Evolutionary conservation across 2,329 filamentous ascomycete species (phyloP).

Genomic region (Diaporthe humulicola): DNA sequence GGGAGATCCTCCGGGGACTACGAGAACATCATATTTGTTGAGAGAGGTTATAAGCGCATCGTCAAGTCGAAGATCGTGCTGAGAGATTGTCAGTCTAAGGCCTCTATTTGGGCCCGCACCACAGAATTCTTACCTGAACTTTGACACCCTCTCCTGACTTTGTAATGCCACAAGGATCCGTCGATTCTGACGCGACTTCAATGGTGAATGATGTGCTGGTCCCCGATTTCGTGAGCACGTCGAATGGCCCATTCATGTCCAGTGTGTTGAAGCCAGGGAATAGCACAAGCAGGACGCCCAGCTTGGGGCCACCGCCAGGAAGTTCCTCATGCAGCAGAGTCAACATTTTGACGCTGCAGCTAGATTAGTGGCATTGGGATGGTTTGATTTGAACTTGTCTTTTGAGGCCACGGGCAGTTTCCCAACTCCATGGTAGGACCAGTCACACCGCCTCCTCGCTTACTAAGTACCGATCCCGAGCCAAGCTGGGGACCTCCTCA

Average conservation of each 20-base stretch:
- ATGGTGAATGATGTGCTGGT: slow-evolving; percentile 14
- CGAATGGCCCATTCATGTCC: slow-evolving; percentile 37
- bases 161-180: not conserved
- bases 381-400: not conserved
- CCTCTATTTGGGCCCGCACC: no score
- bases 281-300: not conserved
- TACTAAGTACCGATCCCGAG: not conserved
- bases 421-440: not conserved
- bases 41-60: not conserved
- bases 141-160: slow-evolving; percentile 2
- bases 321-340: not conserved
- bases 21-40: not conserved
- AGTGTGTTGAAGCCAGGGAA: slow-evolving; percentile 38
- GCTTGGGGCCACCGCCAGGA: not conserved
- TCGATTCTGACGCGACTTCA: slow-evolving; percentile 26
- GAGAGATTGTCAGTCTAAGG: not conserved
- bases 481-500: not conserved
- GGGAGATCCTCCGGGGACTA: not conserved
- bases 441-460: not conserved
- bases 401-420: not conserved
- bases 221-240: slow-evolving; percentile 34
- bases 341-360: not conserved
- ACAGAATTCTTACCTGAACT: not conserved
- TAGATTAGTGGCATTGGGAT: not conserved
- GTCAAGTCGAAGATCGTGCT: not conserved